These are phyloP conservation scores for Coemansia aciculifera DNA, from an alignment of 192 early-diverging fungal species.

Conservation along the genomic window DNA sequence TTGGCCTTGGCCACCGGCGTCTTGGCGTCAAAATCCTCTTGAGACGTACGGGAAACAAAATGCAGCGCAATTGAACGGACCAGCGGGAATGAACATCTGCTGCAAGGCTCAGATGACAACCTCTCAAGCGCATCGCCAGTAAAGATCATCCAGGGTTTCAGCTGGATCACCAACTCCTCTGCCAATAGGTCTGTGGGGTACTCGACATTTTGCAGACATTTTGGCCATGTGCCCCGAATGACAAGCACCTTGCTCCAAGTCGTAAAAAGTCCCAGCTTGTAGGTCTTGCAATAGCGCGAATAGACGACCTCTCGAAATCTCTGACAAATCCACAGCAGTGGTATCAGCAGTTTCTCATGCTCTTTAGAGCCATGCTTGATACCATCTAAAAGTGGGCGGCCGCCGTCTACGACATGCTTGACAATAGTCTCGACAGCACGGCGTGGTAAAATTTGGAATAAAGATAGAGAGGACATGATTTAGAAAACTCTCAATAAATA, in stretches of 20 bases:
- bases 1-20: too few species aligned
- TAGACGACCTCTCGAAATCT: not conserved
- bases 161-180: not conserved
- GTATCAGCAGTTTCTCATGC: not conserved
- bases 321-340: not conserved
- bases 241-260: not conserved
- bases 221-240: not conserved
- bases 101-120: not conserved
- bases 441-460: not conserved
- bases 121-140: not conserved
- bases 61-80: not conserved
- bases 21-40: not conserved
- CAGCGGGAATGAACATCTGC: not conserved
- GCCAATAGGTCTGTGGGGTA: not conserved
- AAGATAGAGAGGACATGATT: not conserved
- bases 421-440: not conserved
- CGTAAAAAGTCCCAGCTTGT: not conserved
- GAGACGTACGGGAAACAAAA: not conserved
- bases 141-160: not conserved
- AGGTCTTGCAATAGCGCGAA: not conserved
- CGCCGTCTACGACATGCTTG: not conserved
- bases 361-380: not conserved
- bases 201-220: not conserved
- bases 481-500: not conserved
- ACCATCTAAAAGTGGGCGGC: not conserved